Evolutionary conservation across 768 basidiomycete species (phyloP), one percentile per base, ranked within the genome.

Genomic region (Phaeotremella skinneri): DNA sequence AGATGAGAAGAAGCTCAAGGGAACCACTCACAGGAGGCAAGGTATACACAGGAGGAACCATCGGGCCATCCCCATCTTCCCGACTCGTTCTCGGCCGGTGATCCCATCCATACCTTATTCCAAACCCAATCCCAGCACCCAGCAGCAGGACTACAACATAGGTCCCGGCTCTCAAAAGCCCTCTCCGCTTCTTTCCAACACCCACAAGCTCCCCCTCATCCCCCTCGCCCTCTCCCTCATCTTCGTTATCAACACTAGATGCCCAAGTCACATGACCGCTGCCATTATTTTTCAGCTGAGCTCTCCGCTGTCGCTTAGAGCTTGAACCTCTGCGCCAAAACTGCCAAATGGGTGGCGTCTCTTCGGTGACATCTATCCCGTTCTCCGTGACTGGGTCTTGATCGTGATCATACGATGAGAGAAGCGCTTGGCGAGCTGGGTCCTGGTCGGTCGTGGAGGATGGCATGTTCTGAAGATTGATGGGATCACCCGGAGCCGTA

Each of bases 1-100:
- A 25, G 26, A 17, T 2, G 45, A 34, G 3, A n/a, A 14, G 21
- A 30, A 29, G 6, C 13, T 29, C 1, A 32, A 43, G 11, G 29
- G 42, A 26, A 13, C 13, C 6, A 52, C 66, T 53, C 31, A 72
- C 70, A 32, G 66, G 68, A 20, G 71, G 71, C 42, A 73, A 41
- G 6, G 61, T 66, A 52, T 58, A 72, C 20, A 72, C 66, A 27
- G 70, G 70, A 14, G 70, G 70, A 0, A 72, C 70, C 57, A 67
- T 61, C 2, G 70, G 70, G 23, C 56, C 68, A n/a, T 65, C 58
- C 9, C 48, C 56, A 25, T 37, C 37, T 27, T 59, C 34, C 41
- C 57, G 31, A 39, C 37, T 45, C 42, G 32, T 47, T 45, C 54
- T 27, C 6, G 9, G 26, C 41, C 47, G 32, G 37, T 58, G 20